Evolutionary conservation across 1,139 yeast species (phyloP), one percentile per base, ranked within the genome.

Genomic region (Kodamaea alishanica): DNA sequence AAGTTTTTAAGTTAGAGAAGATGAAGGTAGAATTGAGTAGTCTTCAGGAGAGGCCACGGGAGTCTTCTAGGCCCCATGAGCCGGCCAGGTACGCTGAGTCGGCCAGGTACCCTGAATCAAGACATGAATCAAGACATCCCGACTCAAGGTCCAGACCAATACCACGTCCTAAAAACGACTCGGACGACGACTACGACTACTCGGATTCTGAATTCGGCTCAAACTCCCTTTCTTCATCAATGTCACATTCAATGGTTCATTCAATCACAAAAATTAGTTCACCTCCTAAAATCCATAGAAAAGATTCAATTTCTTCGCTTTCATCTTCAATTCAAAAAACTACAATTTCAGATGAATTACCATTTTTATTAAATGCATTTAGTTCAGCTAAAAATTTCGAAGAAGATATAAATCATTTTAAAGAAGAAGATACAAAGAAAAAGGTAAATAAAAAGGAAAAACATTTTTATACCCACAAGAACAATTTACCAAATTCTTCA

Each of bases 281-380:
- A 26, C 28, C 28, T 26, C 43, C 43, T 6, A 39, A 41, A 27
- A 12, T 44, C 9, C 37, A 36, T 5, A 53, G 67, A 39, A 51
- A 60, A 26, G 66, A 60, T 22, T 59, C 66, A 8, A 43, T 59
- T 10, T 54, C 65, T 3, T 61, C 68, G 0, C 39, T 63, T 32
- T 55, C 63, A 0, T 55, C 62, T 6, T 56, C 67, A 2, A 49
- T 58, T 12, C 72, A 65, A 28, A 73, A 70, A 46, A 67, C 80
- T 1, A 70, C 79, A 2, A 58, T 78, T 5, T 52, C 77, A 2
- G 81, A 77, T 26, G 80, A 77, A 48, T 56, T 79, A 50, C 84
- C 84, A 0, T 71, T 67, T 46, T 59, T 79, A 48, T 65, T 78
- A 74, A 59, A 73, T 10, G 84, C 82, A n/a, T 79, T 78, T 46